phyloP scores from a whole-genome alignment of 257 asterid species.

The Sherardia arvensis region DNA sequence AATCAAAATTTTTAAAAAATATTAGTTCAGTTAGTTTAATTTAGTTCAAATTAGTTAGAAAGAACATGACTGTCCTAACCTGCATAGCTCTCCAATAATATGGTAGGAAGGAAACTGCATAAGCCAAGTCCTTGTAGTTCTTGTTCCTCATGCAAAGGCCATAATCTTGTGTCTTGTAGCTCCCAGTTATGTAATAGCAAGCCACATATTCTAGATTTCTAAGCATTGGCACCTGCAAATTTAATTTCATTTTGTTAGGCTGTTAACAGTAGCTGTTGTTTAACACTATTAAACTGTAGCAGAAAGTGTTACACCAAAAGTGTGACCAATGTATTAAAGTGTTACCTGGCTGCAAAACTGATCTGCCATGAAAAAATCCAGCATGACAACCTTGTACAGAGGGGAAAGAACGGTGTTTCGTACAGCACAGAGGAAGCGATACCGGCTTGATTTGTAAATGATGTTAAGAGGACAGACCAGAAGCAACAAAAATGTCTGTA shows the following conservation, averaged over 20 bases:
- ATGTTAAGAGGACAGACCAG: slow-evolving; percentile 71
- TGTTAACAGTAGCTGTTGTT: neutral
- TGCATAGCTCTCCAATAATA: slow-evolving; percentile 99
- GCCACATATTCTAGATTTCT: slow-evolving; percentile 63
- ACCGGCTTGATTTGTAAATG: slow-evolving; percentile 77
- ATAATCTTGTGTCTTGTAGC: slow-evolving; percentile 75
- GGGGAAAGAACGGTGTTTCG: slow-evolving; percentile 80
- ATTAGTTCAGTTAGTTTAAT: neutral
- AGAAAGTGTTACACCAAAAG: neutral
- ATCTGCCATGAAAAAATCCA: slow-evolving; percentile 96
- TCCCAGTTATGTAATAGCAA: slow-evolving; percentile 83
- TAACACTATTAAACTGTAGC: neutral
- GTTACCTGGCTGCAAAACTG: slow-evolving; percentile 93
- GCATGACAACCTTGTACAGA: slow-evolving; percentile 81
- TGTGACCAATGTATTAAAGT: neutral
- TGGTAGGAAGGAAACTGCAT: slow-evolving; percentile 87
- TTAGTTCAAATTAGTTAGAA: no score
- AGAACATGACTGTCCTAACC: slow-evolving; percentile 30
- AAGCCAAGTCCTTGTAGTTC: slow-evolving; percentile 72
- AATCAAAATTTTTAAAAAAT: neutral
- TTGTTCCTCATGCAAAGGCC: slow-evolving; percentile 65
- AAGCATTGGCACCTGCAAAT: slow-evolving; percentile 69
- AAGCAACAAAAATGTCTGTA: slow-evolving; percentile 39
- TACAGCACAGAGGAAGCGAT: slow-evolving; percentile 49
- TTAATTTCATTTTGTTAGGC: neutral